Percentiles rank a stretch among this genome's conserved stretches.
phyloP scores from a whole-genome alignment of 1,284 basidiomycete species.

The Fomitopsis betulina region DNA sequence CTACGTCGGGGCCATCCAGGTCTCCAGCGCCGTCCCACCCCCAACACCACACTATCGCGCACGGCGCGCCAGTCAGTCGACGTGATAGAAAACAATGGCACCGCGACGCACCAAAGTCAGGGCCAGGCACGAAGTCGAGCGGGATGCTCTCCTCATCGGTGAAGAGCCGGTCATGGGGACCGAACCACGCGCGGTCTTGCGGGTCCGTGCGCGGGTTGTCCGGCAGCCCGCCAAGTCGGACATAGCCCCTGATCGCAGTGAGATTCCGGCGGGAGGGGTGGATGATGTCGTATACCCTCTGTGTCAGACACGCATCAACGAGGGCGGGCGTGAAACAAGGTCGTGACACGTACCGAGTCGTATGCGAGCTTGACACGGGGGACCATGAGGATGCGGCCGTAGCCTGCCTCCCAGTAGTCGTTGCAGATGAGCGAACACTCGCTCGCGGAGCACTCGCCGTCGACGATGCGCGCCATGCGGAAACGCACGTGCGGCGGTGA shows the following conservation, averaged over 20 bases:
- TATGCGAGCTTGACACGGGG: constrained; percentile 94
- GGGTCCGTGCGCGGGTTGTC: constrained; percentile 94
- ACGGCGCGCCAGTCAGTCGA: background rate
- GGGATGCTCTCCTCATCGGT: constrained; percentile 79
- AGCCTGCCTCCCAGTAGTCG: constrained; percentile 90
- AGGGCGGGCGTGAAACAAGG: background rate
- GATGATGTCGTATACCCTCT: constrained; percentile 92
- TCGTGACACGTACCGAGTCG: constrained; percentile 59
- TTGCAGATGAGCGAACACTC: constrained; percentile 96
- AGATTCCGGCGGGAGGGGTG: constrained; percentile 86
- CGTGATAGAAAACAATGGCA: background rate
- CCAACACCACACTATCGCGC: constrained; percentile 87
- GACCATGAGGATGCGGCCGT: constrained; percentile 94
- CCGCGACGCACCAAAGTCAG: constrained; percentile 78
- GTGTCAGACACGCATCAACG: constrained; percentile 3
- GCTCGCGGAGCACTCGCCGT: constrained; percentile 87
- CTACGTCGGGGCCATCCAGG: constrained; percentile 90
- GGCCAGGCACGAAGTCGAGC: constrained; percentile 75
- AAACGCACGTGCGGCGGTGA: constrained; percentile 83
- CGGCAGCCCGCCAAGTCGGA: constrained; percentile 84
- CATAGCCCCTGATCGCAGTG: constrained; percentile 90
- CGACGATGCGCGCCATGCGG: constrained; percentile 83
- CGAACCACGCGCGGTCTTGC: constrained; percentile 92
- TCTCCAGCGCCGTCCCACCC: constrained; percentile 98
- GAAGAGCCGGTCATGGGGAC: constrained; percentile 91